A percentile compares a stretch with the other conserved stretches of the same genome.
These are phyloP conservation scores for Saturnispora serradocipensis DNA, from an alignment of 805 yeast genomes.

Conservation along the genomic window DNA sequence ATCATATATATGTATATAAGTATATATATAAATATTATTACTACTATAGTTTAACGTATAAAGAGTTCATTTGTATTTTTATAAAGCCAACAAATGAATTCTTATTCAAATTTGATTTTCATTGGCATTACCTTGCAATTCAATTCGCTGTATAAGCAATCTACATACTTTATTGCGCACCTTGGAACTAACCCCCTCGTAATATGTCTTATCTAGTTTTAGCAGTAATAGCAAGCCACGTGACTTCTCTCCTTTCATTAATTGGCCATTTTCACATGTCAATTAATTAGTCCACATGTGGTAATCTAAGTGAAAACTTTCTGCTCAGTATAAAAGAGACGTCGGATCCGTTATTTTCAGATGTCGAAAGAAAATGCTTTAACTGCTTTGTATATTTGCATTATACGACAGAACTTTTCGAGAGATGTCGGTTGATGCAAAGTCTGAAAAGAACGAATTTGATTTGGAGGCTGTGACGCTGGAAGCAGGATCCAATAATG, in stretches of 20 bases:
- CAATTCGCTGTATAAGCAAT: no score
- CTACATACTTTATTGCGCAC: no score
- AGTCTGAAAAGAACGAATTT: neutral
- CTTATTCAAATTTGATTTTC: no score
- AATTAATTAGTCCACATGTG: neutral
- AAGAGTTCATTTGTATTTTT: no score
- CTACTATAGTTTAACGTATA: neutral
- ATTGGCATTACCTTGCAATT: no score
- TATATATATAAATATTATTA: neutral
- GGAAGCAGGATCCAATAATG: neutral
- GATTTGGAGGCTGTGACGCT: constrained; percentile 2
- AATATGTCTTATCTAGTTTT: no score
- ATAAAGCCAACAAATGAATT: no score
- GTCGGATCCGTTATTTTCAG: neutral
- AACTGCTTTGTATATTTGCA: no score
- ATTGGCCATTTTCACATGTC: neutral
- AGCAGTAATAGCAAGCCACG: neutral
- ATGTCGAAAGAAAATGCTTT: neutral
- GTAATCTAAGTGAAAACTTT: neutral
- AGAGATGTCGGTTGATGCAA: neutral
- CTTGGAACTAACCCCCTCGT: no score
- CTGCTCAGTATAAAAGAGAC: constrained; percentile 1
- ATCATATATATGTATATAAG: neutral
- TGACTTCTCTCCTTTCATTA: neutral
- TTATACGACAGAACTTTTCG: neutral